A percentile compares a stretch with the other conserved stretches of the same genome.
phyloP scores from a whole-genome alignment of 345 rosid species.

The Corchorus capsularis region DNA sequence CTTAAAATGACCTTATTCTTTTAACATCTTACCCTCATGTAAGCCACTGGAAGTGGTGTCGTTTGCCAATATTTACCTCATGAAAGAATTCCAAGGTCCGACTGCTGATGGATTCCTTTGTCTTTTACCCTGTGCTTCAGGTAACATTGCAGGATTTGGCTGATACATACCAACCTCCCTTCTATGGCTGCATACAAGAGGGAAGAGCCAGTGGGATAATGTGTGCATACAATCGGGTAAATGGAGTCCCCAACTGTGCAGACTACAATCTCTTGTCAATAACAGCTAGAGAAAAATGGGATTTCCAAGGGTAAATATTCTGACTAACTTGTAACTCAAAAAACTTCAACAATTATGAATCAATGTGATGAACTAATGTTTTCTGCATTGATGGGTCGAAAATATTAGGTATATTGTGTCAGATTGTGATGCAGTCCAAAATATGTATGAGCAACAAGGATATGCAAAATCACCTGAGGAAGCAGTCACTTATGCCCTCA shows the following conservation, averaged over 20 bases:
- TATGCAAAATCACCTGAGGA: conserved; percentile 78
- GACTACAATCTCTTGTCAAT: conserved; percentile 18
- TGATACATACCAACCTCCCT: conserved; percentile 50
- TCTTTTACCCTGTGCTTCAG: background rate
- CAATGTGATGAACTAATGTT: too few relatives aligned
- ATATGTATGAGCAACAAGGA: conserved; percentile 59
- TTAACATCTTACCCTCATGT: too few relatives aligned
- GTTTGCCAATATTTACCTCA: background rate
- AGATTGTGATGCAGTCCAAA: conserved; percentile 82
- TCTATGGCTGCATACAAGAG: conserved; percentile 11
- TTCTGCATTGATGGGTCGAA: background rate
- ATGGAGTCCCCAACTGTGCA: conserved; percentile 25
- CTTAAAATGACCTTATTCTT: too few relatives aligned
- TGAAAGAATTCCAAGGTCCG: too few relatives aligned
- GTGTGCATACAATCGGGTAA: conserved; percentile 48
- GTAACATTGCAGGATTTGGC: conserved; percentile 17
- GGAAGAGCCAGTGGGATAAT: conserved; percentile 18
- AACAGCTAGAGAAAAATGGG: conserved; percentile 62
- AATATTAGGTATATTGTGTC: conserved; percentile 35
- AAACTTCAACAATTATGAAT: background rate
- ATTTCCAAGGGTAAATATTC: conserved; percentile 59
- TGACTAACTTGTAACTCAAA: background rate
- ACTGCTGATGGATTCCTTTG: background rate
- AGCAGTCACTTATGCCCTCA: conserved; percentile 70
- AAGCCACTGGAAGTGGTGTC: background rate